Evolutionary conservation across 2,329 filamentous ascomycete genomes (phyloP).

Genomic region (Fusarium dimerum): DNA sequence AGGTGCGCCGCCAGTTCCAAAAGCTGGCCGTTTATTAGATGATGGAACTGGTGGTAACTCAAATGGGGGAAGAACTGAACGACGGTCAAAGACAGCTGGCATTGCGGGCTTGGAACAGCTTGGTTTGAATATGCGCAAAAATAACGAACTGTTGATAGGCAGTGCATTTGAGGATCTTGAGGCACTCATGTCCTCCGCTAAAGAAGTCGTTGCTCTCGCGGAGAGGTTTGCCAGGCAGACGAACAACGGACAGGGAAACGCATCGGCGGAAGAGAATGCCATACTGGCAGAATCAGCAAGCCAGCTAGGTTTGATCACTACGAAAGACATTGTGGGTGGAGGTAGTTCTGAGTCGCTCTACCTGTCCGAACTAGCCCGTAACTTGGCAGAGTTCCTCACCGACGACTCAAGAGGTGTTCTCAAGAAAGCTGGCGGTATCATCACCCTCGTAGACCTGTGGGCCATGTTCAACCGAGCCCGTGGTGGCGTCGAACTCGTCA

Average conservation of each 20-base stretch:
- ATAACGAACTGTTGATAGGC: conserved; percentile 91
- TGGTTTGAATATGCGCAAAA: conserved; percentile 80
- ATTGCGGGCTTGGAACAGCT: conserved; percentile 91
- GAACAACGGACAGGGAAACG: conserved; percentile 59
- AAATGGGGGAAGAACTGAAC: conserved; percentile 26
- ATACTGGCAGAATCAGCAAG: conserved; percentile 76
- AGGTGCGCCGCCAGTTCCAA: conserved; percentile 84
- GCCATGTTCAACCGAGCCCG: conserved; percentile 91
- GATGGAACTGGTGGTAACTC: conserved; percentile 36
- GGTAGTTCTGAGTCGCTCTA: conserved; percentile 79
- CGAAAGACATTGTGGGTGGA: conserved; percentile 88
- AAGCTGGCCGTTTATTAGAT: conserved; percentile 45
- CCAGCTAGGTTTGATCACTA: conserved; percentile 86
- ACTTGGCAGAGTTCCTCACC: conserved; percentile 84
- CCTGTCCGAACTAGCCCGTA: conserved; percentile 80
- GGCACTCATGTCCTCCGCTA: conserved; percentile 94
- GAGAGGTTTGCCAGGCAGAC: conserved; percentile 78
- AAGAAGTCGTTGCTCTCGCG: conserved; percentile 91
- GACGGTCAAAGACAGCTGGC: conserved; percentile 67
- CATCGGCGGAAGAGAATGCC: conserved; percentile 68
- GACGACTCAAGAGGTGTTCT: conserved; percentile 81
- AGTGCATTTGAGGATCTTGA: conserved; percentile 95
- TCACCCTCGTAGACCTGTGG: conserved; percentile 89
- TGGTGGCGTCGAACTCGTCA: conserved; percentile 92
- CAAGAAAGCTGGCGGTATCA: conserved; percentile 79